Evolutionary conservation across 2,329 filamentous ascomycete species (phyloP).

Genomic region (Davidsoniella australis): DNA sequence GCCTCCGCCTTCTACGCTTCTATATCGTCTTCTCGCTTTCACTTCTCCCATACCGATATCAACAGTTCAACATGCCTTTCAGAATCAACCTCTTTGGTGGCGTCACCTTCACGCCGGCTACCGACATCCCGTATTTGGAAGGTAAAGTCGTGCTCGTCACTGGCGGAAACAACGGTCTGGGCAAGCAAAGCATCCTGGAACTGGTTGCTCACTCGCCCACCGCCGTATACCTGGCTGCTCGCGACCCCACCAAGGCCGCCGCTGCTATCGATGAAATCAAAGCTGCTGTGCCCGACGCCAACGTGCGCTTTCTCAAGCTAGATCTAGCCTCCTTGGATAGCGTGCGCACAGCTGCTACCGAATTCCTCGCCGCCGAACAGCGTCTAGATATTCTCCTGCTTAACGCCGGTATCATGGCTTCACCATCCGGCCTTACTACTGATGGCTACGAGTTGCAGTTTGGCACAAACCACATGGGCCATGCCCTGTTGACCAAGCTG

Average conservation of each 20-base stretch:
- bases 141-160: constrained; percentile 31
- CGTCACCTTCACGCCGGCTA: constrained; percentile 20
- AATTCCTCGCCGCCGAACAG: constrained; percentile 18
- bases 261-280: constrained; percentile 10
- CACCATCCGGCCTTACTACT: constrained; percentile 17
- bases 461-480: constrained; percentile 28
- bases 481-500: constrained; percentile 30
- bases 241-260: constrained; percentile 24
- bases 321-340: constrained; percentile 23
- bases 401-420: constrained; percentile 28
- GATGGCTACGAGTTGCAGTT: constrained; percentile 30
- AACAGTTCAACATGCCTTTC: constrained; percentile 11
- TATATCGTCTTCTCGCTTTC: constrained; percentile 6
- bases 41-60: constrained; percentile 3
- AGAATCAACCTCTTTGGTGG: constrained; percentile 11
- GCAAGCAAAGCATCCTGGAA: constrained; percentile 21
- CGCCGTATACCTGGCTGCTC: constrained; percentile 29
- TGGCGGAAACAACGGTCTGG: constrained; percentile 26
- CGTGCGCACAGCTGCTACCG: constrained; percentile 22
- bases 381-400: constrained; percentile 25
- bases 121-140: constrained; percentile 26
- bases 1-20: not conserved
- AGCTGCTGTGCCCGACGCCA: constrained; percentile 7
- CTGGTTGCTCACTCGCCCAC: constrained; percentile 25
- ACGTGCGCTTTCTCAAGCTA: constrained; percentile 14